A percentile compares a stretch with the other conserved stretches of the same genome.
Evolutionary conservation across 2,329 filamentous ascomycete genomes (phyloP).

Genomic region (Aspergillus fischeri): DNA sequence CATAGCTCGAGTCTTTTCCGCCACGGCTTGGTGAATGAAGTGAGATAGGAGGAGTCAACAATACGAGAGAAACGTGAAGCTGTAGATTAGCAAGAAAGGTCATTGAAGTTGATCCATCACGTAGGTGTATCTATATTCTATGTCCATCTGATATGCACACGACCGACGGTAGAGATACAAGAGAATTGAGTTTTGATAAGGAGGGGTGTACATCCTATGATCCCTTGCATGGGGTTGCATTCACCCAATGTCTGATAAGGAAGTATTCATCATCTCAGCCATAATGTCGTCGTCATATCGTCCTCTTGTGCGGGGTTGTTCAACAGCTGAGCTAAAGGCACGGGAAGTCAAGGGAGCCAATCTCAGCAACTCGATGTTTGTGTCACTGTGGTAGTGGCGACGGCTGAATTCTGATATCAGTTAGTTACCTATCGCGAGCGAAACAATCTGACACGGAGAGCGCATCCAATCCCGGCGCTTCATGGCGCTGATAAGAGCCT

Average conservation of each 20-base stretch:
- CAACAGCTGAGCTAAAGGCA: background rate
- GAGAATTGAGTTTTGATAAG: background rate
- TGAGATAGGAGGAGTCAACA: constrained; percentile 5
- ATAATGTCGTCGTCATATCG: background rate
- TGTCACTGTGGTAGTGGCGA: background rate
- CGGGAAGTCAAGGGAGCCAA: background rate
- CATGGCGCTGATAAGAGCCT: background rate
- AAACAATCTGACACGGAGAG: background rate
- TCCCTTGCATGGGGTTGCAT: background rate
- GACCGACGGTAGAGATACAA: background rate
- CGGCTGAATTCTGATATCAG: background rate
- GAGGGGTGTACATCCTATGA: constrained; percentile 3
- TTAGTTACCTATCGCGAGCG: background rate
- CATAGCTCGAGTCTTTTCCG: constrained; percentile 4
- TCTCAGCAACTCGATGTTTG: background rate
- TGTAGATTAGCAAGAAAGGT: background rate
- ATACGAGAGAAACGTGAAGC: constrained; percentile 1
- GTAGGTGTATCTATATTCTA: too few relatives aligned
- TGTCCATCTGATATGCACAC: background rate
- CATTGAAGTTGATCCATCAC: background rate
- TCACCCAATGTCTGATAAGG: background rate
- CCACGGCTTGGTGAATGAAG: constrained; percentile 9
- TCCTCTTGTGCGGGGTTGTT: background rate
- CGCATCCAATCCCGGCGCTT: background rate
- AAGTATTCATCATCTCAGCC: background rate